Evolutionary conservation across 164 flowering plant species (phyloP), one percentile per base, ranked within the genome.

Genomic region (Stephania japonica): DNA sequence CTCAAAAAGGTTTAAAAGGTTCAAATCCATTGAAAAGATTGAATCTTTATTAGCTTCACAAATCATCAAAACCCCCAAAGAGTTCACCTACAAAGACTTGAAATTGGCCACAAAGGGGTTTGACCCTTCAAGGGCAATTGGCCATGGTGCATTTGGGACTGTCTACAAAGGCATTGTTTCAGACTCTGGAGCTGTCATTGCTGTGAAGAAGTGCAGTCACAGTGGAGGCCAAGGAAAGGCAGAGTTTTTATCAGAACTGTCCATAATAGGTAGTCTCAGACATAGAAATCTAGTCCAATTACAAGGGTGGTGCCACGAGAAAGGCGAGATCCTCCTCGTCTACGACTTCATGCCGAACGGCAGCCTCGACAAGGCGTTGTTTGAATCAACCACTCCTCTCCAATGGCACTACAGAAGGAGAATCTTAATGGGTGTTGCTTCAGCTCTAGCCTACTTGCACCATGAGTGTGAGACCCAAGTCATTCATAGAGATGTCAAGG

Each of bases 281-380:
- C 99, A 94, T 71, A 78, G 99, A 68, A 94, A 94, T 73, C 86
- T 94, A 6, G 90, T 94, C 6, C 75, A 88, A 50, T 86, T 94
- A 11, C 91, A 88, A 74, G 99, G 99, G 0, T 92, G 97, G 97
- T 94, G 99, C 81, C 92, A 90, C 47, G 98, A 94, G 78, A 92
- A 89, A 65, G 99, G 97, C 0, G 99, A 94, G 71, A 92, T 92
- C 73, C 76, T 94, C 18, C 73, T 94, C 6, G 92, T 94, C 1
- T 94, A 94, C 66, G 99, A 94, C 64, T 74, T 86, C 63, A 92
- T 94, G 99, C 87, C 90, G 12, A 92, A 94, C 76, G 96, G 99
- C 68, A 89, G 94, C 73, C 87, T 94, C 1, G 99, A 94, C 70
- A 94, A 94, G 82, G 95, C 88, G 0, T 76, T 94, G 19, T 92